phyloP scores from a whole-genome alignment of 306 rosid species.

The Gastrolobium villosum region DNA sequence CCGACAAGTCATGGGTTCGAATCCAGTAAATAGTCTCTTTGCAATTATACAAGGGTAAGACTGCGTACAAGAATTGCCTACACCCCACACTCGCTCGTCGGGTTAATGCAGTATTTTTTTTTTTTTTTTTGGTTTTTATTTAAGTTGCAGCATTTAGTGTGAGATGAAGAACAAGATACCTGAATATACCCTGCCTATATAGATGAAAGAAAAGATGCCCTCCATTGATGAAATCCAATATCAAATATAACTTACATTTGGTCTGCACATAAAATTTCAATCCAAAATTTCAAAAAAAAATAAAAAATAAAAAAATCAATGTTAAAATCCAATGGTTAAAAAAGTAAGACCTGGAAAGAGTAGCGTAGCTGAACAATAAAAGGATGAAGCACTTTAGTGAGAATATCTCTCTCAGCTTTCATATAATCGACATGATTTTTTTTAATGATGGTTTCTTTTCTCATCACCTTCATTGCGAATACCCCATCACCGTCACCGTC shows the following conservation, averaged over 20 bases:
- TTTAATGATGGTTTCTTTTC: slow-evolving; percentile 85
- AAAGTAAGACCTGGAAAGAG: slow-evolving; percentile 73
- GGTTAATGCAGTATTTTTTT: too few species aligned
- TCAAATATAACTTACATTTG: slow-evolving; percentile 84
- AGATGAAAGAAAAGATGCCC: slow-evolving; percentile 95
- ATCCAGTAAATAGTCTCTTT: too few species aligned
- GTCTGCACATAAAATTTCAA: slow-evolving; percentile 65
- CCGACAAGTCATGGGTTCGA: too few species aligned
- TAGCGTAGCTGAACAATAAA: slow-evolving; percentile 91
- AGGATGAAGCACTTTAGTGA: slow-evolving; percentile 87
- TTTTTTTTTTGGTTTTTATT: too few species aligned
- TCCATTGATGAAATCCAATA: slow-evolving; percentile 91
- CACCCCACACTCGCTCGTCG: too few species aligned
- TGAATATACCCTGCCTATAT: slow-evolving; percentile 89
- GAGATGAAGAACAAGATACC: slow-evolving; percentile 55
- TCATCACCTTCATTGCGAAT: slow-evolving; percentile 97
- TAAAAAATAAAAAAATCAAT: neutral
- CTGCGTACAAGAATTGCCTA: too few species aligned
- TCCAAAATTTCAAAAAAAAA: slow-evolving; percentile 1
- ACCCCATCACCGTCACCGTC: slow-evolving; percentile 60
- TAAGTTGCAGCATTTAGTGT: slow-evolving; percentile 1
- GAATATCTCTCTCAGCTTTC: slow-evolving; percentile 97
- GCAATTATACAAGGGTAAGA: too few species aligned
- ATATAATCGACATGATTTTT: slow-evolving; percentile 94
- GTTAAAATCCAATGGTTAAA: neutral